Base-by-base conservation (phyloP, 2,329 filamentous ascomycete genomes). In the Pestalotiopsis sp. region DNA sequence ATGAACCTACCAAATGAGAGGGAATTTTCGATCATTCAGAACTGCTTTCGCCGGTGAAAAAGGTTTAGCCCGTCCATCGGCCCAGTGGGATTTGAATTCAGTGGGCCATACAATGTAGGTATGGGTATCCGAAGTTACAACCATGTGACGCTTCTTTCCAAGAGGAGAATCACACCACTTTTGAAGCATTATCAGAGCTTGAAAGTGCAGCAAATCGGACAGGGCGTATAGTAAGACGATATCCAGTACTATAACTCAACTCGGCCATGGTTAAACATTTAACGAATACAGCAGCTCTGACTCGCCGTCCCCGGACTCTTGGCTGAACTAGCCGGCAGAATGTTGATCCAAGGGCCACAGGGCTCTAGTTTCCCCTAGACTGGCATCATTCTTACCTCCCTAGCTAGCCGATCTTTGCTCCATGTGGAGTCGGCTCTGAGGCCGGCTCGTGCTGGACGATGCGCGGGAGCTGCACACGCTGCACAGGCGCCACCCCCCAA, bases 371-470 rank as follows among this genome's bases (percentile, higher is more conserved):
- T 52, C n/a, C 45, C 45, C 45, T 52, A 52, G 45, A 52, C 45
- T 52, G 45, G 4, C 45, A 17, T 52, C 45, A n/a, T n/a, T 52
- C 45, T 52, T 52, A 52, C 45, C 45, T 52, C 45, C 20, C 45
- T 52, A n/a, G 45, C 17, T 52, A 52, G 45, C 45, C 45, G 45
- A 52, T 52, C 45, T n/a, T 52, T 52, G 57, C 57, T 60, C 20
- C 7, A 60, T 60, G 57, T 60, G 57, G 57, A 60, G 57, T 60
- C 57, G 57, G 57, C 57, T 60, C 14, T 27, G 23, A 60, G 57
- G 17, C 23, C 57, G 57, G 57, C 57, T 31, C 31, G 17, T 60
- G 23, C 17, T 38, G 57, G 25, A 13, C 23, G 20, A 13, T 13
- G 20, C 56, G n/a, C 56, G 56, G 56, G 56, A 45, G 39, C 39